These are phyloP conservation scores for Selaginella tamariscina DNA, from an alignment of 75 land plant species.

Conservation along the genomic window DNA sequence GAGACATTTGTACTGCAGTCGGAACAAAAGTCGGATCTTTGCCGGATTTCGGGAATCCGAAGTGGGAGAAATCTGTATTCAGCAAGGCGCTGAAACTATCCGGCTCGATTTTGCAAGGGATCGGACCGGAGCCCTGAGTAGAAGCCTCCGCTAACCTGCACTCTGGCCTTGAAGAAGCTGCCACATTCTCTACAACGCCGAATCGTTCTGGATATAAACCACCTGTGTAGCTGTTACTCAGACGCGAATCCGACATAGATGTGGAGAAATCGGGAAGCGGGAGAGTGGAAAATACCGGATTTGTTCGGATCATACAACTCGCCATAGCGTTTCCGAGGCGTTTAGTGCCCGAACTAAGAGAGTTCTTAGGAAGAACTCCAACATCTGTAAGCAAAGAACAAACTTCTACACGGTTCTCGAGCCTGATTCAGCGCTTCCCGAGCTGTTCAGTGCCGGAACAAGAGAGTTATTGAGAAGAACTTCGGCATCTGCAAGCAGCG, in stretches of 20 bases:
- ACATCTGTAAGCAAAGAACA: too few species aligned
- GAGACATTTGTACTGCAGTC: too few species aligned
- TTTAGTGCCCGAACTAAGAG: neutral
- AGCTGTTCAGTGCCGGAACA: too few species aligned
- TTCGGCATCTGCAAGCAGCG: too few species aligned
- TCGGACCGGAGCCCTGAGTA: neutral
- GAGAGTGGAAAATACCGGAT: neutral
- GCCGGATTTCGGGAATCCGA: neutral
- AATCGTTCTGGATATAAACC: neutral
- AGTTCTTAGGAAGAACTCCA: too few species aligned
- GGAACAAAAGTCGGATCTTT: too few species aligned
- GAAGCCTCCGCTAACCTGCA: neutral
- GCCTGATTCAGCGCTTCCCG: too few species aligned
- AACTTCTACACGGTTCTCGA: too few species aligned
- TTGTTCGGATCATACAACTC: neutral
- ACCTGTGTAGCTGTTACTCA: too few species aligned
- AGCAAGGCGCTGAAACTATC: neutral
- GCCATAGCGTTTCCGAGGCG: neutral
- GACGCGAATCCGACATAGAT: neutral
- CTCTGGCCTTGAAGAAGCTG: neutral
- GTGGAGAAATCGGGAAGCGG: neutral
- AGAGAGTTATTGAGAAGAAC: too few species aligned
- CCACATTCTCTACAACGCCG: neutral
- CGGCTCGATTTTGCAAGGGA: neutral
- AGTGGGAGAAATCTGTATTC: neutral